A percentile compares a stretch with the other conserved stretches of the same genome.
Conservation (phyloP, 495 filamentous ascomycete genomes). For the Aspergillus coremiiformis region DNA sequence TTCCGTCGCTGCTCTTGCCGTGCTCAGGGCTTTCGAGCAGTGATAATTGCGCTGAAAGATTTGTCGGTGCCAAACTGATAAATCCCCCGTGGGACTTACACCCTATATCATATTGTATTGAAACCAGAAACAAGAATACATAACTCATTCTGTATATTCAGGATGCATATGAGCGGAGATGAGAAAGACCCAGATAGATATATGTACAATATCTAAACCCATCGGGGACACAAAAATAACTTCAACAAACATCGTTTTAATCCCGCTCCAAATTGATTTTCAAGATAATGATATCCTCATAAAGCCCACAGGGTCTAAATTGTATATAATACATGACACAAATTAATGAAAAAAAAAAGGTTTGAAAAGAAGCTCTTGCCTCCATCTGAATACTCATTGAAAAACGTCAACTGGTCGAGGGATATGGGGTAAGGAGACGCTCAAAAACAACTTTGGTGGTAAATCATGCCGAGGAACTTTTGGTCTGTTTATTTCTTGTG, state of each 20-base stretch:
- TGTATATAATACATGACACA: constrained; percentile 25
- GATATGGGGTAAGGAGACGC: neutral
- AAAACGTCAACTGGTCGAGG: constrained; percentile 7
- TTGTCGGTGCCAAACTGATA: neutral
- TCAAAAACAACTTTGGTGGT: neutral
- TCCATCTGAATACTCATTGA: constrained; percentile 9
- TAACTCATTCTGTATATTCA: neutral
- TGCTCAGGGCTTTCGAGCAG: constrained; percentile 56
- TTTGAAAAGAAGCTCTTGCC: constrained; percentile 2
- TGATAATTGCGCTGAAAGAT: constrained; percentile 5
- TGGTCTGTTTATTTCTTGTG: constrained; percentile 50
- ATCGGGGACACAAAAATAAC: neutral
- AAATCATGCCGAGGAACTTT: neutral
- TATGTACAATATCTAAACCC: constrained; percentile 7
- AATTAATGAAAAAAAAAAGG: constrained; percentile 6
- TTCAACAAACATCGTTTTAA: constrained; percentile 17
- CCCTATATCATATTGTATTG: neutral
- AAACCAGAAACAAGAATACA: constrained; percentile 2
- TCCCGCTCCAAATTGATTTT: constrained; percentile 5
- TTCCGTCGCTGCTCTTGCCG: constrained; percentile 51
- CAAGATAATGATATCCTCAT: neutral
- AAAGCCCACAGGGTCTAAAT: constrained; percentile 23
- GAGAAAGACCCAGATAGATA: neutral
- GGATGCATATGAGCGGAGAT: constrained; percentile 10
- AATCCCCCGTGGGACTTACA: neutral